Evolutionary conservation across 352 stramenopile genomes (phyloP), one percentile per base, ranked within the genome.

Genomic region (Globisporangium orthogonon): DNA sequence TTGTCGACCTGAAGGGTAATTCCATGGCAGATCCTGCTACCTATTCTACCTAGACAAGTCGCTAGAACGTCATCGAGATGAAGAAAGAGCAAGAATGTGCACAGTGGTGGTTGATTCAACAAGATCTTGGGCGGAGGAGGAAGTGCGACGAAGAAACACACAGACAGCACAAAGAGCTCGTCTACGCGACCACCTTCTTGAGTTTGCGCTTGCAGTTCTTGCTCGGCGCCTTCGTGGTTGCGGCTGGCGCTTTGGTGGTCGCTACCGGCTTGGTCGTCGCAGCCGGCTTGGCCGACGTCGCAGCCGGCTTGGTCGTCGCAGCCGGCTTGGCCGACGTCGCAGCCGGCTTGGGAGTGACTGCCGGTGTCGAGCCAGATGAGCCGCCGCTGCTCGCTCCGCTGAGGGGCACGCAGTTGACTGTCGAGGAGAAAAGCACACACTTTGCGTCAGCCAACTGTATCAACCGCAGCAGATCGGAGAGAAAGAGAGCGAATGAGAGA

Each of bases 141-240:
- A 37, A 37, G 33, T 9, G 33, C 33, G 33, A 37, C 33, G 33
- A 37, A 37, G 33, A 5, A 37, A 9, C 33, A 37, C 33, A 37
- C 33, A 37, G 33, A 37, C 33, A 23, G 23, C 23, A 23, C 23
- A 23, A 23, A 23, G 23, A 23, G 23, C 23, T 23, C 23, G 5
- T 37, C 33, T 37, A 37, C 33, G 33, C 33, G 33, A 9, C 33
- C 6, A 37, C 33, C 33, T 37, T 37, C 33, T 37, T 37, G 9
- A 49, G n/a, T 17, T 49, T 49, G 18, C 49, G 49, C 33, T 41
- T 54, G 33, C 49, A 54, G 9, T 54, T 54, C 33, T 54, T 37
- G 49, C 49, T 54, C 17, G 49, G 49, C 29, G 49, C 49, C n/a
- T 23, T 54, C 9, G 49, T 54, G 23, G 49, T 43, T 6, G 49